Evolutionary conservation across 1,284 basidiomycete genomes (phyloP).

Genomic region (Caloboletus firmus): DNA sequence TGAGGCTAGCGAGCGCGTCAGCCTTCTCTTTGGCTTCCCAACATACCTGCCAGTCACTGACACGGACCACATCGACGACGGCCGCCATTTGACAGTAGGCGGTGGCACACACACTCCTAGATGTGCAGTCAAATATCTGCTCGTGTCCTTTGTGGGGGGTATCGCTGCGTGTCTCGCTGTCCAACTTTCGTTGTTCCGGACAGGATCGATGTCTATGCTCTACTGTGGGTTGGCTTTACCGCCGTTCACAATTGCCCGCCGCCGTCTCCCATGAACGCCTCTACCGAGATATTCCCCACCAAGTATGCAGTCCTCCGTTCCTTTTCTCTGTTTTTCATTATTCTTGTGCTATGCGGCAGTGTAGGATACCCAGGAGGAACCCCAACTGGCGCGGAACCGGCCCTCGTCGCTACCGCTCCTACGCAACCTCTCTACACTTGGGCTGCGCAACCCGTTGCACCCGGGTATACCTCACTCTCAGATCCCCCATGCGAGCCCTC

Average conservation of each 20-base stretch:
- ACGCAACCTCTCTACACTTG: slow-evolving; percentile 72
- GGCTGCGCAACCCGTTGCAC: slow-evolving; percentile 63
- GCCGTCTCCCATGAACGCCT: slow-evolving; percentile 63
- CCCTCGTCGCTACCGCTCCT: slow-evolving; percentile 75
- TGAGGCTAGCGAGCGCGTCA: slow-evolving; percentile 12
- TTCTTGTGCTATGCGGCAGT: slow-evolving; percentile 11
- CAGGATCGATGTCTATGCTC: slow-evolving; percentile 42
- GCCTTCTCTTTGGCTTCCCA: slow-evolving; percentile 22
- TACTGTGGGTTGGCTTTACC: slow-evolving; percentile 70
- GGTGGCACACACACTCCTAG: background rate
- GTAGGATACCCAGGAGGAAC: slow-evolving; percentile 83
- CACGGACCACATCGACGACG: background rate
- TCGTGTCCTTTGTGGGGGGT: slow-evolving; percentile 31
- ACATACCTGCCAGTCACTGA: background rate
- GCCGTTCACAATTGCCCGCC: slow-evolving; percentile 71
- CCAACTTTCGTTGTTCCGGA: slow-evolving; percentile 27
- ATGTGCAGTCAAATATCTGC: slow-evolving; percentile 24
- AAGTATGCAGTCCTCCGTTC: slow-evolving; percentile 32
- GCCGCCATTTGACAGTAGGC: background rate
- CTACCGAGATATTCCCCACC: slow-evolving; percentile 70
- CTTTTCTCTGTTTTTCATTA: background rate
- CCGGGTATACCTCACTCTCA: slow-evolving; percentile 29
- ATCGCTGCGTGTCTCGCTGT: slow-evolving; percentile 26
- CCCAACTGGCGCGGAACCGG: slow-evolving; percentile 82
- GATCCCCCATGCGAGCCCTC: slow-evolving; percentile 3